Percentiles rank a stretch among this genome's conserved stretches.
Conservation (phyloP, 2,329 filamentous ascomycete species). For the Colletotrichum acutatum region DNA sequence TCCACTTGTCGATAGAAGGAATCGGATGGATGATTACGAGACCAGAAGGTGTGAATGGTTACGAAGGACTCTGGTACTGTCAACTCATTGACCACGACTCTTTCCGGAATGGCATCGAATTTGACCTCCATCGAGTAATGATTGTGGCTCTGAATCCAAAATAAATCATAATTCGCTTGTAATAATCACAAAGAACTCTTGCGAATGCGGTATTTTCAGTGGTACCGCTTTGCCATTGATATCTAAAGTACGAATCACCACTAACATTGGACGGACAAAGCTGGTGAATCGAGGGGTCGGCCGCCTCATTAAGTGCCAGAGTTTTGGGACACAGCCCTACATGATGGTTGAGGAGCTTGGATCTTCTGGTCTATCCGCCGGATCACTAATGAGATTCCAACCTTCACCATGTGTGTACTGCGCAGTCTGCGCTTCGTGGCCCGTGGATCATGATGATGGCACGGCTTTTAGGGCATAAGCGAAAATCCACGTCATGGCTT, state of each 20-base stretch:
- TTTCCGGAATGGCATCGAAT: background rate
- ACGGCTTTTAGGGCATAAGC: background rate
- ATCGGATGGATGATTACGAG: background rate
- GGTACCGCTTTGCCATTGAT: background rate
- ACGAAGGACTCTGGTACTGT: background rate
- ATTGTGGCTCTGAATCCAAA: background rate
- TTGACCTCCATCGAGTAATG: background rate
- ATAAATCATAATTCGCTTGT: background rate
- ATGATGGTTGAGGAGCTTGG: background rate
- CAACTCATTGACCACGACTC: background rate
- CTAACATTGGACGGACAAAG: background rate
- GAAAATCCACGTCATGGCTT: background rate
- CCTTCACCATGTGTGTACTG: background rate
- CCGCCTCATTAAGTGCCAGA: background rate
- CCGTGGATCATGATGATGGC: background rate
- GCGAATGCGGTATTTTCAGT: background rate
- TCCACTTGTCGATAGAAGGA: background rate
- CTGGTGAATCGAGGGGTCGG: background rate
- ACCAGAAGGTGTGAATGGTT: background rate
- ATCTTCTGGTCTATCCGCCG: background rate
- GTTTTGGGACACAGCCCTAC: background rate
- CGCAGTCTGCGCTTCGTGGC: background rate
- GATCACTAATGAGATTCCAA: background rate
- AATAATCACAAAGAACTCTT: background rate
- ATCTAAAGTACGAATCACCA: background rate